Percentiles rank a stretch among this genome's conserved stretches.
Conservation (phyloP, 768 basidiomycete genomes). For the Agrocybe praecox region DNA sequence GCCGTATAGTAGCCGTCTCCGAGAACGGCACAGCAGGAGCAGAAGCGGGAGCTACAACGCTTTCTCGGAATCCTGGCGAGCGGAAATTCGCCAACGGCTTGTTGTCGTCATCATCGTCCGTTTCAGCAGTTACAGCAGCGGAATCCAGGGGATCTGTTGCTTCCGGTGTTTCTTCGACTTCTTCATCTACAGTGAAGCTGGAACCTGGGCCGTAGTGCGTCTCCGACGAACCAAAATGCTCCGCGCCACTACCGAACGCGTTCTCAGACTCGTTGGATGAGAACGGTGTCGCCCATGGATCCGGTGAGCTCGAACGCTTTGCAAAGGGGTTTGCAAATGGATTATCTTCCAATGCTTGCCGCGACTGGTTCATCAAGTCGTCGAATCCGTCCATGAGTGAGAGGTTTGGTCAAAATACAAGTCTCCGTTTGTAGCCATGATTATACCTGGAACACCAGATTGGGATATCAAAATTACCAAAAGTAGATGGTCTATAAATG, state of each 20-base stretch:
- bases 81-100: conserved; percentile 28
- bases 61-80: conserved; percentile 59
- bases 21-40: conserved; percentile 34
- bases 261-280: conserved; percentile 32
- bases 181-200: conserved; percentile 16
- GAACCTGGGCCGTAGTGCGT: conserved; percentile 23
- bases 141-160: conserved; percentile 38
- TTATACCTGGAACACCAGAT: background rate
- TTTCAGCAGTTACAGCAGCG: conserved; percentile 22
- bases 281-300: conserved; percentile 75
- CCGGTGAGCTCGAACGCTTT: conserved; percentile 69
- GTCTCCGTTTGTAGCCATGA: background rate
- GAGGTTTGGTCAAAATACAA: background rate
- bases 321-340: conserved; percentile 77
- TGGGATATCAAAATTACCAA: background rate
- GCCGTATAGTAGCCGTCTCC: conserved; percentile 45
- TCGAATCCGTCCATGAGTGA: conserved; percentile 73
- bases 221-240: conserved; percentile 21
- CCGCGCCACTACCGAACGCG: conserved; percentile 25
- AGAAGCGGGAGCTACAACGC: conserved; percentile 27
- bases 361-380: conserved; percentile 68
- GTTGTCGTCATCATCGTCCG: conserved; percentile 37
- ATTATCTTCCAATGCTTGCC: conserved; percentile 67
- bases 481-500: background rate
- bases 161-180: conserved; percentile 7